These are phyloP conservation scores for Rubia balearica DNA, from an alignment of 305 asterid species.

Conservation along the genomic window DNA sequence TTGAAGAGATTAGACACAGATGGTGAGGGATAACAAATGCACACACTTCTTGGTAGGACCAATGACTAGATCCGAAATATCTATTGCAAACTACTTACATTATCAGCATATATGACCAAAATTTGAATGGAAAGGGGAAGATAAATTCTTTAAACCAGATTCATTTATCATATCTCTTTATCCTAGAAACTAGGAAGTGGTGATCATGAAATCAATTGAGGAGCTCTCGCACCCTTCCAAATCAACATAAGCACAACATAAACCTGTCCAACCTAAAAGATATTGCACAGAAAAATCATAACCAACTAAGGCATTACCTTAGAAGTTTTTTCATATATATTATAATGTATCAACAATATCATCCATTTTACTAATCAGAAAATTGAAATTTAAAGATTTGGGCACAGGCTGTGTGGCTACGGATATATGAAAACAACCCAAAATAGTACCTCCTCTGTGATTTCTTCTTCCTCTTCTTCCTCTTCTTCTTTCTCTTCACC, in stretches of 20 bases:
- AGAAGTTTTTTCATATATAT: too few species aligned
- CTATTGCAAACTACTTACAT: neutral
- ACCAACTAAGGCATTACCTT: neutral
- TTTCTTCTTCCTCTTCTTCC: conserved; percentile 49
- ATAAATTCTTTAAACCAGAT: too few species aligned
- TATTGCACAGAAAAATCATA: neutral
- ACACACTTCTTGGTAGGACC: too few species aligned
- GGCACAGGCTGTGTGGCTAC: too few species aligned
- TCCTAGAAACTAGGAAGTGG: neutral
- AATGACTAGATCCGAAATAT: neutral
- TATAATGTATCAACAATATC: too few species aligned
- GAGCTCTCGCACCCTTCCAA: neutral
- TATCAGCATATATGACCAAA: neutral
- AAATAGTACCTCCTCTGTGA: conserved; percentile 63
- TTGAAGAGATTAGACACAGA: neutral
- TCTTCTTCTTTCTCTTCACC: conserved; percentile 43
- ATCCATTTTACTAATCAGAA: too few species aligned
- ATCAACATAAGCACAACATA: neutral
- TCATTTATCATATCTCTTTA: too few species aligned
- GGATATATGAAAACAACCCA: conserved; percentile 6
- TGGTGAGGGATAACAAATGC: neutral
- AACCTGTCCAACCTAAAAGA: neutral
- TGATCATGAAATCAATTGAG: neutral
- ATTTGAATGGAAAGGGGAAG: neutral
- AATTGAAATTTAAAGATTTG: neutral